A percentile compares a stretch with the other conserved stretches of the same genome.
phyloP scores from a whole-genome alignment of 345 rosid species.

The Acer negundo region DNA sequence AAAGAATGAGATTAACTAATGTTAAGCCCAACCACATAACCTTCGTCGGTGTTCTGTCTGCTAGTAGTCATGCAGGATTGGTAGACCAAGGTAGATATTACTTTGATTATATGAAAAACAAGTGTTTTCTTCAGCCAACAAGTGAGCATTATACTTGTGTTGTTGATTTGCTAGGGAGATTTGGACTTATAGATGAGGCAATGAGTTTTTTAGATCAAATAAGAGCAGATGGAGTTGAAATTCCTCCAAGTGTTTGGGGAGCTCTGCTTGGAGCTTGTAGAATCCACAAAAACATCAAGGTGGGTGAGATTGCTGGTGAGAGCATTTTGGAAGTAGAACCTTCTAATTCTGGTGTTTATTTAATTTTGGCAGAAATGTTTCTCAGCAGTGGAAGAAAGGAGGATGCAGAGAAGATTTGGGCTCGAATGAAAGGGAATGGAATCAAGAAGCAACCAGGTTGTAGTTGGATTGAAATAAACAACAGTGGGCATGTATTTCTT shows the following conservation, averaged over 20 bases:
- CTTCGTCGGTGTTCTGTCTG: constrained; percentile 45
- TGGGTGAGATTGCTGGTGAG: constrained; percentile 44
- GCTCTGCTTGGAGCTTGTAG: constrained; percentile 49
- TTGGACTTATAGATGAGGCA: constrained; percentile 44
- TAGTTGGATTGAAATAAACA: constrained; percentile 45
- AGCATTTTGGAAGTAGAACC: constrained; percentile 37
- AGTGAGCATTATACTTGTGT: constrained; percentile 42
- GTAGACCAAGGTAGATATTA: constrained; percentile 43
- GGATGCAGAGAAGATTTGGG: constrained; percentile 35
- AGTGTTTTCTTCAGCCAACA: constrained; percentile 38
- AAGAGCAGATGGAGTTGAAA: constrained; percentile 31
- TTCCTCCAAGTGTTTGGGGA: constrained; percentile 44
- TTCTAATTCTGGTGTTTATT: constrained; percentile 35
- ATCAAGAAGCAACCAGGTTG: constrained; percentile 48
- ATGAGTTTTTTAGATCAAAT: constrained; percentile 33
- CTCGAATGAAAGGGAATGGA: constrained; percentile 40
- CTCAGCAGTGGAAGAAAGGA: constrained; percentile 32
- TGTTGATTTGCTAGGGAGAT: constrained; percentile 45
- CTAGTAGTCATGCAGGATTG: constrained; percentile 53
- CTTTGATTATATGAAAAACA: constrained; percentile 39
- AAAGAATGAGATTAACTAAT: constrained; percentile 32
- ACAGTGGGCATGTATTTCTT: constrained; percentile 31
- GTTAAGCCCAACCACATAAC: constrained; percentile 45
- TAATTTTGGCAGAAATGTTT: constrained; percentile 43
- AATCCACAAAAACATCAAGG: constrained; percentile 34